Base-by-base conservation (phyloP, 805 yeast species). In the Candida peoriensis region DNA sequence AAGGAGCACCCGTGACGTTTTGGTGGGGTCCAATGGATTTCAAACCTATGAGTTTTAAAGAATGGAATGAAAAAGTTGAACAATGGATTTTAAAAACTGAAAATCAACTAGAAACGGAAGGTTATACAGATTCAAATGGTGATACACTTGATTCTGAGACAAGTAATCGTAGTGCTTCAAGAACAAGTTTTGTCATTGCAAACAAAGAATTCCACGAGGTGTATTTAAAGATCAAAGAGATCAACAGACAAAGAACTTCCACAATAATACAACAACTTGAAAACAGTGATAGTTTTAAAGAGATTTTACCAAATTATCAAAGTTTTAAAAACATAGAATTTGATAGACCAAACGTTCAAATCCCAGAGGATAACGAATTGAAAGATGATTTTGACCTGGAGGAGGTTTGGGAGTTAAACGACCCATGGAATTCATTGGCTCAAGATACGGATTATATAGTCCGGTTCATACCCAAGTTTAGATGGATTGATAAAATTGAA, bases 1-100 rank as follows among this genome's bases (percentile, higher is more conserved):
- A 61, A 22, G 81, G 82, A 6, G 63, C 64, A 36, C 60, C 58
- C 22, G 70, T 73, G 3, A 68, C 70, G 29, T 62, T 66, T 57
- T 81, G 88, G 88, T 77, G 72, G 53, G 89, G 89, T 0, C 85
- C 86, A 5, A 55, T 64, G 41, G 68, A 70, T 25, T 71, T 68
- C 52, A 63, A 58, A 28, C 82, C 87, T 4, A 72, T 78, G 58
- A 36, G 57, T 9, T 62, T 64, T 18, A 44, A 54, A 8, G 76
- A 65, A 23, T 66, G 58, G 58, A 47, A 40, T 23, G 30, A 21
- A 6, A 44, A 43, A 37, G 44, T 52, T 17, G 55, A 50, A 20
- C 9, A 28, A 3, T 53, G 57, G 57, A 45, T 52, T 20, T 12
- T 43, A 25, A 43, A 50, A 1, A 41, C 48, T 11, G 54, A 47